A percentile compares a stretch with the other conserved stretches of the same genome.
These are phyloP conservation scores for Fusarium sp. DNA, from an alignment of 2,329 filamentous ascomycete species.

Conservation along the genomic window DNA sequence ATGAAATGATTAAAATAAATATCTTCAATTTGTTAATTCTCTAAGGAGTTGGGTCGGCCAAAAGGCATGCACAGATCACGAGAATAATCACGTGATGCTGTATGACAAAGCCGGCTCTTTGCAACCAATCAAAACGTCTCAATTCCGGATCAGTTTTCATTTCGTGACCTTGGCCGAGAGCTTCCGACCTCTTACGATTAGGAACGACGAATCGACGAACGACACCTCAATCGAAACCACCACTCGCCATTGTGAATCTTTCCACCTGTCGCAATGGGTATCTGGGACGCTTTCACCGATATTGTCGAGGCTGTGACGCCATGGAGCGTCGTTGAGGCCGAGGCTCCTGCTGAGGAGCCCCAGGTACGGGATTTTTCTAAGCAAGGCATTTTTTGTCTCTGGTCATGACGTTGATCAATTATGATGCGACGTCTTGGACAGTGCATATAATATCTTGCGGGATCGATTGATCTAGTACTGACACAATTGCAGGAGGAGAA, in stretches of 20 bases:
- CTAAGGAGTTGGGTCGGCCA: conserved; percentile 20
- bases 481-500: conserved; percentile 51
- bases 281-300: conserved; percentile 73
- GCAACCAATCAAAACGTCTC: conserved; percentile 60
- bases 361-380: conserved; percentile 55
- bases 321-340: conserved; percentile 73
- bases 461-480: conserved; percentile 19
- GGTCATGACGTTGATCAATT: conserved; percentile 27
- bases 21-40: neutral
- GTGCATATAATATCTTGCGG: neutral
- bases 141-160: conserved; percentile 62
- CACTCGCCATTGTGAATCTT: conserved; percentile 55
- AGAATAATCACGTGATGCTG: neutral
- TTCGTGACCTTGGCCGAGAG: conserved; percentile 55
- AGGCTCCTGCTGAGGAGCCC: conserved; percentile 75
- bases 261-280: conserved; percentile 66
- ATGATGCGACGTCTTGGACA: conserved; percentile 4
- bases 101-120: conserved; percentile 32
- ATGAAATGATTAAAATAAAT: neutral
- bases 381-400: conserved; percentile 35
- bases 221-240: conserved; percentile 52
- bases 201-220: conserved; percentile 49
- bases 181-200: conserved; percentile 55
- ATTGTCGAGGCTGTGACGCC: conserved; percentile 73
- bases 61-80: conserved; percentile 19